Base-by-base conservation (phyloP, 192 early-diverging fungal species). In the Lunasporangiospora selenospora region DNA sequence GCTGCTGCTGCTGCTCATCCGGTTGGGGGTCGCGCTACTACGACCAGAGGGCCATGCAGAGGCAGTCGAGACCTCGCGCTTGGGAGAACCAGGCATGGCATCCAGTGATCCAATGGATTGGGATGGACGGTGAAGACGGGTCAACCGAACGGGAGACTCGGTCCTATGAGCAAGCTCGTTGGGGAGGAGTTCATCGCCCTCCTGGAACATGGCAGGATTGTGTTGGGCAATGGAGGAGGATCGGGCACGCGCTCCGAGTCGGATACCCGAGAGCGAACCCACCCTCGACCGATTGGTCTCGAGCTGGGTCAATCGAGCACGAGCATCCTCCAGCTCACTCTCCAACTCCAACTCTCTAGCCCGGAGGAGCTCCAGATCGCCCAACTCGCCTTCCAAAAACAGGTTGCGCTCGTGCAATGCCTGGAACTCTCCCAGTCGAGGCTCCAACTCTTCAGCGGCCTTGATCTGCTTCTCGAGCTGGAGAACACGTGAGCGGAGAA, bases 211-310 rank as follows among this genome's bases (percentile, higher is more conserved):
- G 1, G 54, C 4, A 9, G 59, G 54, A 18, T 36, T 41, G 48
- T 63, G 60, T 3, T 73, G 69, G n/a, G 69, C 61, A 31, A 73
- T 54, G 2, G 69, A 73, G 15, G 60, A 59, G 1, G 69, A 62
- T 1, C 69, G 53, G 23, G 49, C 54, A 8, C 69, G 59, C 6
- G 55, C 30, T 8, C 46, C 53, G 15, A 37, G 42, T 30, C 50
- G 57, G 15, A 73, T 44, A 2, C 69, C 60, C 6, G 59, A 63
- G 34, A 73, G 49, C 3, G 69, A 73, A 10, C 45, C 44, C 69
- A 73, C 46, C 6, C 69, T 53, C 7, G 19, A 29, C 26, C 40
- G 46, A 27, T 26, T 46, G 2, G 45, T 38, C 45, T 59, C 57
- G n/a, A 59, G 31, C 34, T 59, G 57, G 2, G 36, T n/a, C 19